Base-by-base conservation (phyloP, 1,284 basidiomycete species). In the Ganoderma leucocontextum region DNA sequence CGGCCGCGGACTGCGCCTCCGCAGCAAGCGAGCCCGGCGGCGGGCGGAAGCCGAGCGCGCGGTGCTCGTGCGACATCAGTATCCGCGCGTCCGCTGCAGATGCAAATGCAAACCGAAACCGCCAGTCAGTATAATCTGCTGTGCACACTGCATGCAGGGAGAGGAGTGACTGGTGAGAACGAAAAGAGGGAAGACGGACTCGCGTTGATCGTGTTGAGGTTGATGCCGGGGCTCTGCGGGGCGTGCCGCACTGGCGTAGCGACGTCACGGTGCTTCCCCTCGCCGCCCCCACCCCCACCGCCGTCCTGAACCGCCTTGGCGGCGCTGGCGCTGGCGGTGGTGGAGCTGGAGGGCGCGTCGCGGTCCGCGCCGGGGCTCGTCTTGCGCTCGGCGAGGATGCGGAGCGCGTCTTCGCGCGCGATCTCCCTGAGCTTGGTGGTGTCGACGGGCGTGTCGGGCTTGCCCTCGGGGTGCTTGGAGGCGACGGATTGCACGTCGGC, bases 401-500 rank as follows among this genome's bases (percentile, higher is more conserved):
- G 72, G 36, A 72, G 66, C 10, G 78, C 78, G 60, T 79, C 78
- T n/a, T 75, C 72, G 17, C 73, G 69, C 15, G 77, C 78, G 63
- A 76, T 75, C 70, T 76, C 75, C 67, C 72, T 75, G 42, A 78
- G 71, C 65, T 73, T 74, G 42, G 66, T 63, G 7, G 74, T 70
- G 61, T 78, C 74, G 1, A 66, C 58, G 2, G 33, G 39, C 13
- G 69, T 49, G 35, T 71, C 70, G 12, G 71, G 68, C 59, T 71
- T 74, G 57, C 73, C 72, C 38, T 77, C 74, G 9, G 78, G 77
- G 66, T 78, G 75, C 68, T 76, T 79, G 17, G 80, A 78, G 7
- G 80, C 80, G n/a, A 80, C 78, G 15, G 78, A 77, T 67, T 82
- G 80, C 25, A 80, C 80, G 65, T 82, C 78, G 17, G 81, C 80